A percentile compares a stretch with the other conserved stretches of the same genome.
Conservation (phyloP, 306 rosid species). For the Dalbergia cochinchinensis region DNA sequence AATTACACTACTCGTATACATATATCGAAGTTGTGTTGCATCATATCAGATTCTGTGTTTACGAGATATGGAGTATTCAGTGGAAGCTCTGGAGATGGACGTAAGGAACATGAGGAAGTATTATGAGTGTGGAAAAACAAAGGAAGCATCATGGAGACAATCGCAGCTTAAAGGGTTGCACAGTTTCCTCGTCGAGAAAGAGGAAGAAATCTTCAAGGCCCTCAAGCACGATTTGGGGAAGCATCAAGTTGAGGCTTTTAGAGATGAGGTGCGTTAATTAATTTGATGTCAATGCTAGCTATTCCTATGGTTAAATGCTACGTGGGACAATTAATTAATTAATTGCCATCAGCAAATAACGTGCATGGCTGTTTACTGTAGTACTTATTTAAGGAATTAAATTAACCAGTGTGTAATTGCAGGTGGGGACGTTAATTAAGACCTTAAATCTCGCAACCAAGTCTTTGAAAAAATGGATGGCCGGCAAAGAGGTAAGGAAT, state of each 20-base stretch:
- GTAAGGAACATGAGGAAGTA: slow-evolving; percentile 56
- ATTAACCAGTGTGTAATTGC: slow-evolving; percentile 32
- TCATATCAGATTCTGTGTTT: neutral
- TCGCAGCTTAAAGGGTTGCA: slow-evolving; percentile 70
- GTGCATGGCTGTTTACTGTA: neutral
- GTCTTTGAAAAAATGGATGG: slow-evolving; percentile 68
- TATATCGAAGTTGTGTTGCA: neutral
- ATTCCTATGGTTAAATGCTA: neutral
- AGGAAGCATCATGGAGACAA: slow-evolving; percentile 73
- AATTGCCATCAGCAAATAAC: neutral
- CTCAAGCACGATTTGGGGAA: slow-evolving; percentile 78
- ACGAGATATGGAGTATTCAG: slow-evolving; percentile 40
- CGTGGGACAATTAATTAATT: neutral
- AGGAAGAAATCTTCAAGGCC: slow-evolving; percentile 59
- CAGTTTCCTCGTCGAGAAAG: slow-evolving; percentile 53
- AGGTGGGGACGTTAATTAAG: slow-evolving; percentile 67
- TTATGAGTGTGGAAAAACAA: slow-evolving; percentile 63
- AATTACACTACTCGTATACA: neutral
- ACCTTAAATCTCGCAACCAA: slow-evolving; percentile 57
- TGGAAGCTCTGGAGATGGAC: slow-evolving; percentile 48
- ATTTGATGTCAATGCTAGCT: neutral
- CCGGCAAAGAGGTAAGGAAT: slow-evolving; percentile 59
- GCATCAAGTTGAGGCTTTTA: slow-evolving; percentile 72
- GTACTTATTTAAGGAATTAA: no score
- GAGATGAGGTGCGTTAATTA: slow-evolving; percentile 70